A percentile compares a stretch with the other conserved stretches of the same genome.
Conservation (phyloP, 495 filamentous ascomycete species). For the Penicillium steckii region DNA sequence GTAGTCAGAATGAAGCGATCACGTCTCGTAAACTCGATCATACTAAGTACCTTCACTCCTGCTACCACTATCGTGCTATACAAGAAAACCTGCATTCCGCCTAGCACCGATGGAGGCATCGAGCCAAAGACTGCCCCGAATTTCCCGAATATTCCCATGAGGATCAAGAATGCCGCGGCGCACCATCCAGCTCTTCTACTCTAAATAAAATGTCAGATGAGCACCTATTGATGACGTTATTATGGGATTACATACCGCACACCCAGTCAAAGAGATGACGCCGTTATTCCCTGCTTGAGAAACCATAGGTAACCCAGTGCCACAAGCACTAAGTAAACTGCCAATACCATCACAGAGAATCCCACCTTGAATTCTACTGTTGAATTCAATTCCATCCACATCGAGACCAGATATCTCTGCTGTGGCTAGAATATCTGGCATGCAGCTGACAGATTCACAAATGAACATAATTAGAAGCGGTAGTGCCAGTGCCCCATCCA, state of each 20-base stretch:
- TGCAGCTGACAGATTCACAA: conserved; percentile 72
- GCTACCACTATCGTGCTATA: conserved; percentile 78
- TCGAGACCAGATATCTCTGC: conserved; percentile 73
- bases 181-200: conserved; percentile 48
- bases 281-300: conserved; percentile 81
- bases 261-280: conserved; percentile 79
- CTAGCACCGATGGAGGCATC: conserved; percentile 75
- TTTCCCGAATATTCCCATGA: conserved; percentile 84
- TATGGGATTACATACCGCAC: conserved; percentile 53
- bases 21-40: conserved; percentile 71
- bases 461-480: conserved; percentile 61
- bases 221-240: not conserved
- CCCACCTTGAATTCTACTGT: conserved; percentile 82
- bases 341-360: conserved; percentile 78
- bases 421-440: conserved; percentile 81
- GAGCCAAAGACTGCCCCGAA: conserved; percentile 78
- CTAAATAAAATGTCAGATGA: conserved; percentile 4
- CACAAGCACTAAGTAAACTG: conserved; percentile 70
- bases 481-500: conserved; percentile 75
- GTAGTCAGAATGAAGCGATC: conserved; percentile 83
- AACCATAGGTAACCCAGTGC: conserved; percentile 74
- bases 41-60: conserved; percentile 73
- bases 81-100: conserved; percentile 87
- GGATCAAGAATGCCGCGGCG: conserved; percentile 60
- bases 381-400: conserved; percentile 71